Conservation (phyloP, 73 alveolate genomes). For the Uronychia setigera region DNA sequence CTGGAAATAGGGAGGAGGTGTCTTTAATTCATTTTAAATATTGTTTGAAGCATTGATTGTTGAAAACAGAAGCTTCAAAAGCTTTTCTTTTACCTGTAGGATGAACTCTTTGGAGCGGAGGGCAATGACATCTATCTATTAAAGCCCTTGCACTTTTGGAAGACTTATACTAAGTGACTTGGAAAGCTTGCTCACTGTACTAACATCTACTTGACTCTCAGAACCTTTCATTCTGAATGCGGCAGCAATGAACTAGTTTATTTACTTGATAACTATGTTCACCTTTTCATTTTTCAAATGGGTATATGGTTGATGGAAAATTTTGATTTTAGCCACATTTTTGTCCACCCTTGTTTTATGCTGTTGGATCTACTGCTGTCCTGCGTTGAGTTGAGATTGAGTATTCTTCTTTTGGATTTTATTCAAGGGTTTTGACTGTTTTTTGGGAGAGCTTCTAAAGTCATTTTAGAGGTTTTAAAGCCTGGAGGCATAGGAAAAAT, state of each 20-base stretch:
- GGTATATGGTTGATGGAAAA: background rate
- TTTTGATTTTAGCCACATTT: background rate
- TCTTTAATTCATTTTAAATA: background rate
- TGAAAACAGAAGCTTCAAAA: background rate
- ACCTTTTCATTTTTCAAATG: background rate
- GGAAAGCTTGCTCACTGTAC: background rate
- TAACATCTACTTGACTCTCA: background rate
- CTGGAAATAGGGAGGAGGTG: slow-evolving; percentile 3
- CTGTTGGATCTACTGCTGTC: background rate
- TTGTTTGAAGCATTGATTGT: background rate
- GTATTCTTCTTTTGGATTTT: background rate
- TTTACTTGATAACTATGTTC: background rate
- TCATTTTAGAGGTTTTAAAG: background rate
- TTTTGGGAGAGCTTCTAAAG: background rate
- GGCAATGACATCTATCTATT: background rate
- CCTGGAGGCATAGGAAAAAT: background rate
- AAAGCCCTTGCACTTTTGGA: background rate
- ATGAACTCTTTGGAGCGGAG: background rate
- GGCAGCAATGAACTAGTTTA: background rate
- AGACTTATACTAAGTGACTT: background rate
- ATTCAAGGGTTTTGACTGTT: background rate
- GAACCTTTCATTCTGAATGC: background rate
- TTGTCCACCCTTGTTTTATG: background rate
- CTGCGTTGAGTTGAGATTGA: background rate
- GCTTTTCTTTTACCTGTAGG: background rate